These are phyloP conservation scores for Fereydounia khargensis DNA, from an alignment of 1,284 basidiomycete genomes.

Conservation along the genomic window DNA sequence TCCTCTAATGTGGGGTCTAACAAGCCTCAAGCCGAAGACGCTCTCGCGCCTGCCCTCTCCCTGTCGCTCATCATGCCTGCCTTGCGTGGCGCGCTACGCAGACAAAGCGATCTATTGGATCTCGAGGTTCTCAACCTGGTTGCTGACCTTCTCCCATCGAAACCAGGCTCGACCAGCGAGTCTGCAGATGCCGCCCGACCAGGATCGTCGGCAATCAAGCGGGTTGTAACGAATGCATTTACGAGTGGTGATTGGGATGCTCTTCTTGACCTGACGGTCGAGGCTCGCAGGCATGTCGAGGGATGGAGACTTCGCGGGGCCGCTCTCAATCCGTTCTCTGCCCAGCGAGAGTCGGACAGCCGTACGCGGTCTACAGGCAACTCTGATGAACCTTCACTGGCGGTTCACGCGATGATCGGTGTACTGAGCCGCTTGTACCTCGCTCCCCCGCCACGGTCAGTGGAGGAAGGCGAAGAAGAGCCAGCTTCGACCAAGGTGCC, in stretches of 20 bases:
- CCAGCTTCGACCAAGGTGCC: conserved; percentile 6
- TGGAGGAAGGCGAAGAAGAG: background rate
- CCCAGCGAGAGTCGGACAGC: background rate
- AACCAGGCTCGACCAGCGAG: conserved; percentile 2
- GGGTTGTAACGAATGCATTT: conserved; percentile 3
- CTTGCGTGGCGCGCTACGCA: conserved; percentile 41
- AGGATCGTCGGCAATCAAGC: conserved; percentile 1
- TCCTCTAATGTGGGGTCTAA: conserved; percentile 1
- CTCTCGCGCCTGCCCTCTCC: conserved; percentile 35
- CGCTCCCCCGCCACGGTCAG: conserved; percentile 1
- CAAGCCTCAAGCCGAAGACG: conserved; percentile 29
- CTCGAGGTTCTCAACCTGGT: conserved; percentile 47
- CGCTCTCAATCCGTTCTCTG: conserved; percentile 1
- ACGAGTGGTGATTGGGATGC: conserved; percentile 47
- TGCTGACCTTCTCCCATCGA: conserved; percentile 35
- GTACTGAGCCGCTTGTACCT: conserved; percentile 5
- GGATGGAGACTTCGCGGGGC: conserved; percentile 24
- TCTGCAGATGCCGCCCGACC: background rate
- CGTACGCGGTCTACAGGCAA: no score
- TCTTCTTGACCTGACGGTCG: conserved; percentile 39
- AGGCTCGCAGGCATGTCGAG: conserved; percentile 47
- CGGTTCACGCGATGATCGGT: conserved; percentile 5
- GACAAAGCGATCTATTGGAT: conserved; percentile 44
- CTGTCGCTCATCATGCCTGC: conserved; percentile 45
- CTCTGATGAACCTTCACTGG: background rate